Conservation (phyloP, 768 basidiomycete species). For the Xerocomellus chrysenteron region DNA sequence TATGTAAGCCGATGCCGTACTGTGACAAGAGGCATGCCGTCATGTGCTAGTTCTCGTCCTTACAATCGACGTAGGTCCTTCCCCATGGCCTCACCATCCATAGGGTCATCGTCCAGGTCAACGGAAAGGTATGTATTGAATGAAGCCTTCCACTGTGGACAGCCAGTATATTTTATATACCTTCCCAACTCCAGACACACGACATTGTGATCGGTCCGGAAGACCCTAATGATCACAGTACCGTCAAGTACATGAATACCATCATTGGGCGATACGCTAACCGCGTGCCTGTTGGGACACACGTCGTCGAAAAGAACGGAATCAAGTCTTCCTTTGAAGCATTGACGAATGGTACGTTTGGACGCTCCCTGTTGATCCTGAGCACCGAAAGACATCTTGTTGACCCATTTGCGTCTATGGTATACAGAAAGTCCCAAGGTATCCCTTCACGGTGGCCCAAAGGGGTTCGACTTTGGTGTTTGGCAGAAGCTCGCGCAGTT, state of each 20-base stretch:
- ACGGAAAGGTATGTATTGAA: constrained; percentile 50
- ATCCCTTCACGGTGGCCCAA: constrained; percentile 70
- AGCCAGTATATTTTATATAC: not conserved
- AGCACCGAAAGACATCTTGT: too few relatives aligned
- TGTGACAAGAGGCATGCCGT: not conserved
- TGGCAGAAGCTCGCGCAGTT: constrained; percentile 48
- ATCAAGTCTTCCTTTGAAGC: constrained; percentile 48
- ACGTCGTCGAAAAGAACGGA: constrained; percentile 53
- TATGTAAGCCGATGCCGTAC: constrained; percentile 22
- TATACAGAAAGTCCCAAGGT: constrained; percentile 49
- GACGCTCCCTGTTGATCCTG: not conserved
- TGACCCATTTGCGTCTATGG: constrained; percentile 9
- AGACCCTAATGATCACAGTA: constrained; percentile 53
- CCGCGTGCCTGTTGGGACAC: constrained; percentile 61
- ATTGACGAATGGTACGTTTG: constrained; percentile 33
- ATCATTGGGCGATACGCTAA: constrained; percentile 74
- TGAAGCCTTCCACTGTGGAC: too few relatives aligned
- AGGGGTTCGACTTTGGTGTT: constrained; percentile 57
- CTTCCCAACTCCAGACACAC: constrained; percentile 49
- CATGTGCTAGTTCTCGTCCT: not conserved
- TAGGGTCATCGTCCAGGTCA: constrained; percentile 60
- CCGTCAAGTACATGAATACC: constrained; percentile 69
- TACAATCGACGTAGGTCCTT: constrained; percentile 45
- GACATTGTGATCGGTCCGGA: constrained; percentile 78
- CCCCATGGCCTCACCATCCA: constrained; percentile 71